Base-by-base conservation (phyloP, 371 early-diverging fungal genomes). In the Rhizomucor miehei region DNA sequence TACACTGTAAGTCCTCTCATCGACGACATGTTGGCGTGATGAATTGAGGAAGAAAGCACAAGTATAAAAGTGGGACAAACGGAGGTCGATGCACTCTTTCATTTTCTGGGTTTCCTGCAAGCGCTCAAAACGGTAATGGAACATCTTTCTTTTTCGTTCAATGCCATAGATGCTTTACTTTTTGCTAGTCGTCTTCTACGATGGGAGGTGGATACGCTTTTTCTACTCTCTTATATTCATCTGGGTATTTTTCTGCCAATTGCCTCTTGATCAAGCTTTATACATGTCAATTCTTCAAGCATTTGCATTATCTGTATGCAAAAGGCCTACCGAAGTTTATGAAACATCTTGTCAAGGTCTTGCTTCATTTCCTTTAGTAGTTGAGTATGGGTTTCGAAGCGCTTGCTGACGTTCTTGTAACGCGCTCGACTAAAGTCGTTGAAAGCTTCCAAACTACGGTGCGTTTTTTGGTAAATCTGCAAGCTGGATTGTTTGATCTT, bases 401-500 rank as follows among this genome's bases (percentile, higher is more conserved):
- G 75, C 34, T 62, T 66, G 34, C 75, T 63, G 2, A 78, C 56
- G n/a, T 75, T 50, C 29, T 71, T 61, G 43, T 72, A 78, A 2
- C 79, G 63, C 21, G 67, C 71, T 41, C 66, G 62, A 57, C 79
- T 78, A 49, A 75, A 78, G 6, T 71, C 69, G 29, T 78, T 78
- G 37, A 78, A 73, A 0, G 79, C 69, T 13, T 60, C 65, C 37
- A 78, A 36, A 13, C 59, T 67, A 25, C 64, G 60, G 19, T 69
- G 65, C 14, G 63, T 52, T 0, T 54, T 54, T 56, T 66, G 57
- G 37, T 59, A 70, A 9, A 62, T 54, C 10, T 48, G 34, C 10
- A 72, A 25, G 34, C 73, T 76, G 23, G 20, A n/a, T n/a, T n/a
- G n/a, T 9, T 16, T 6, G 37, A 17, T 35, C 19, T n/a, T 12